Evolutionary conservation across 768 basidiomycete species (phyloP).

Genomic region (Hebeloma cylindrosporum): DNA sequence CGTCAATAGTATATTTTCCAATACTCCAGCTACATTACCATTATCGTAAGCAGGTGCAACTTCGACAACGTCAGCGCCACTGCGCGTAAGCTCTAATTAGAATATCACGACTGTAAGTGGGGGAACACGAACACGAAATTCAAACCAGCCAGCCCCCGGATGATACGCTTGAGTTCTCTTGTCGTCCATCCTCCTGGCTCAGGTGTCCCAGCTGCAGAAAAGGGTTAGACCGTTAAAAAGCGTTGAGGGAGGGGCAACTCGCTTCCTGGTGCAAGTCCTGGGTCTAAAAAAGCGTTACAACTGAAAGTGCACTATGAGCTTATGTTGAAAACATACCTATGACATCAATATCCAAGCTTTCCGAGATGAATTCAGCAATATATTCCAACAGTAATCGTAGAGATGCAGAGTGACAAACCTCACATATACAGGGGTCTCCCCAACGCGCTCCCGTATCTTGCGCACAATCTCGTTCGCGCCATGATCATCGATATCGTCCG

Average conservation of each 20-base stretch:
- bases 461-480: slow-evolving; percentile 69
- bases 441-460: slow-evolving; percentile 71
- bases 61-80: slow-evolving; percentile 73
- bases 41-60: slow-evolving; percentile 75
- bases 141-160: slow-evolving; percentile 75
- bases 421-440: slow-evolving; percentile 74
- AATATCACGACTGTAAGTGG: no score
- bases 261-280: slow-evolving; percentile 79
- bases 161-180: slow-evolving; percentile 76
- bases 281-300: slow-evolving; percentile 57
- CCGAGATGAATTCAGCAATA: no score
- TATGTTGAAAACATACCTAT: no score
- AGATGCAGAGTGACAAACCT: slow-evolving; percentile 43
- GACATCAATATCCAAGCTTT: slow-evolving; percentile 79
- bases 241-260: slow-evolving; percentile 31
- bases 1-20: neutral
- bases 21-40: slow-evolving; percentile 43
- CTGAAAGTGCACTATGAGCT: no score
- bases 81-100: slow-evolving; percentile 22
- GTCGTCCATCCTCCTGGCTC: slow-evolving; percentile 86
- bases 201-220: slow-evolving; percentile 78
- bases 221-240: slow-evolving; percentile 1
- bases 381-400: no score
- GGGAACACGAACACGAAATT: slow-evolving; percentile 59
- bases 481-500: slow-evolving; percentile 81